Evolutionary conservation across 495 filamentous ascomycete species (phyloP), one percentile per base, ranked within the genome.

Genomic region (Achaetomiella virescens): DNA sequence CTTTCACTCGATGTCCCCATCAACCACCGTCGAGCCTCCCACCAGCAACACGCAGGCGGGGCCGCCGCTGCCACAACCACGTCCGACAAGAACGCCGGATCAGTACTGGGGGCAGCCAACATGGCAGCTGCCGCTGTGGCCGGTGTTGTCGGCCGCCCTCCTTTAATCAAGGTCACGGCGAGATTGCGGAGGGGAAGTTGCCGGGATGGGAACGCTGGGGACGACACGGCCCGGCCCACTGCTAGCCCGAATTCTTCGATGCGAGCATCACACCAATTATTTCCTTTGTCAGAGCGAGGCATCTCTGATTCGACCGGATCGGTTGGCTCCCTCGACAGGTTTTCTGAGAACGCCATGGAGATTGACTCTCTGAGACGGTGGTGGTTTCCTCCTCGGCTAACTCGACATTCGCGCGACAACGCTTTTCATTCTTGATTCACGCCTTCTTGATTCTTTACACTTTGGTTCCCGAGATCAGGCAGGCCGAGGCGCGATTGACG

Each of bases 141-240:
- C 21, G 75, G 77, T 38, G 65, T 75, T 50, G 61, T 74, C n/a
- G 46, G 76, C 71, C 2, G 74, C 69, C 17, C 56, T 81, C 49
- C 62, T 80, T 42, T 80, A 76, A 58, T 42, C 46, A 38, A 14
- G 25, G 21, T 35, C 21, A 46, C 22, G 37, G 36, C 27, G 57
- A 31, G 21, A 17, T 29, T 17, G 33, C 35, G 41, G 46, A 48
- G 20, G 40, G 45, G 25, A 14, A 33, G 20, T 12, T n/a, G n/a
- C 31, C 21, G 15, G 35, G 38, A 33, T 37, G 14, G 17, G 36
- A 21, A 22, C 15, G 35, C 43, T 8, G 45, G 24, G n/a, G n/a
- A 12, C 36, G 43, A 42, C 27, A 18, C 17, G 29, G 22, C 24
- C 37, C 35, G 36, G 36, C 46, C 17, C 48, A 58, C 59, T 61